A percentile compares a stretch with the other conserved stretches of the same genome.
phyloP scores from a whole-genome alignment of 768 basidiomycete species.

The Termitomyces sp. region DNA sequence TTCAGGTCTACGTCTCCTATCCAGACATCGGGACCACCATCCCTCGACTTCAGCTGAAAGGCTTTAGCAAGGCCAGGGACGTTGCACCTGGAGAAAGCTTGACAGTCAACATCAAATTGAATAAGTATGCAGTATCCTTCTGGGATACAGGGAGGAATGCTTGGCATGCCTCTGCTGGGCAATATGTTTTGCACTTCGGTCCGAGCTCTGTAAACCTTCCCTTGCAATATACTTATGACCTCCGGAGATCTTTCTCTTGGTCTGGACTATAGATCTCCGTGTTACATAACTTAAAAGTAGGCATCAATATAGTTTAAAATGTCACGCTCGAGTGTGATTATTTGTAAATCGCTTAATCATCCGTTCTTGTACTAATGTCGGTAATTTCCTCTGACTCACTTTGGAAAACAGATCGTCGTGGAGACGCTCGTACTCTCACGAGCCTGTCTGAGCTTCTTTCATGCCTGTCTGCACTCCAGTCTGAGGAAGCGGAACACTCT shows the following conservation, averaged over 20 bases:
- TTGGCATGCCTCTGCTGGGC: slow-evolving; percentile 49
- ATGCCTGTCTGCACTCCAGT: slow-evolving; percentile 69
- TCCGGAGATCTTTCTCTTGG: slow-evolving; percentile 22
- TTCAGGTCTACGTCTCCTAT: slow-evolving; percentile 58
- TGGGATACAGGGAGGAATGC: slow-evolving; percentile 42
- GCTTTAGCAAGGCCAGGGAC: slow-evolving; percentile 53
- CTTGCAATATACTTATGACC: slow-evolving; percentile 17
- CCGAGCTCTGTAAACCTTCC: slow-evolving; percentile 26
- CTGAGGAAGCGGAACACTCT: slow-evolving; percentile 73
- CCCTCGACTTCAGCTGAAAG: slow-evolving; percentile 59
- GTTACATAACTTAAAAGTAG: not conserved
- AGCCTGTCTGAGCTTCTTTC: slow-evolving; percentile 66
- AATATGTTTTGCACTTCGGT: slow-evolving; percentile 45
- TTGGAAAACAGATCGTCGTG: slow-evolving; percentile 1
- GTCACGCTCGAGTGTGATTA: not conserved
- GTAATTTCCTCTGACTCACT: not conserved
- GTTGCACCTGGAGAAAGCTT: slow-evolving; percentile 40
- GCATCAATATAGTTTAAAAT: not conserved
- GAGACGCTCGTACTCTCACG: slow-evolving; percentile 44
- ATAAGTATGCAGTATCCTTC: slow-evolving; percentile 65
- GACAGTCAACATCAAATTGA: slow-evolving; percentile 39
- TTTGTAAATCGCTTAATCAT: not conserved
- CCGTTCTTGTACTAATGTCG: slow-evolving; percentile 4
- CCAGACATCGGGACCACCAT: slow-evolving; percentile 45
- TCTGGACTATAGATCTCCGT: slow-evolving; percentile 18